Conservation (phyloP, 2,329 filamentous ascomycete species). For the Penicillium sp. region DNA sequence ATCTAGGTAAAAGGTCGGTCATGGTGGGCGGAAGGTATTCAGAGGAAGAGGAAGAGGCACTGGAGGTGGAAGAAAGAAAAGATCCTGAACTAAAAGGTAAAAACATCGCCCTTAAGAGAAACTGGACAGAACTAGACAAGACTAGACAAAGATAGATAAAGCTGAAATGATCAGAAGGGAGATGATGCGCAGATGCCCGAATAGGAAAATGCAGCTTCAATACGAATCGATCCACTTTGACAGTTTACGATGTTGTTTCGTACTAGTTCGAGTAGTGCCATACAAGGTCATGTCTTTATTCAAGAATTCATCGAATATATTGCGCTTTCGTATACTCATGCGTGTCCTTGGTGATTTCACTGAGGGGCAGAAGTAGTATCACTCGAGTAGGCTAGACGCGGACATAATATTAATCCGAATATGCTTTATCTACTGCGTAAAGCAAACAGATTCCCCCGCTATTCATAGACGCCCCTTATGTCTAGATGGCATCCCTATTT, state of each 20-base stretch:
- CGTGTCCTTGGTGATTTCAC: no score
- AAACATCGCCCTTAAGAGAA: not conserved
- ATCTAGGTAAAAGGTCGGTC: slow-evolving; percentile 5
- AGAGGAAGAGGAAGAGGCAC: slow-evolving; percentile 6
- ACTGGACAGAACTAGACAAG: not conserved
- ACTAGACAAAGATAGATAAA: not conserved
- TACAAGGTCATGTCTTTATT: no score
- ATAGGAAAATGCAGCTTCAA: slow-evolving; percentile 11
- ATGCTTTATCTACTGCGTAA: no score
- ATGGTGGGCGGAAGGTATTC: slow-evolving; percentile 3
- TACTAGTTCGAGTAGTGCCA: not conserved
- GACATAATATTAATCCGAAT: no score
- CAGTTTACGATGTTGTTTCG: not conserved
- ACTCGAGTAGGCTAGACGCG: no score
- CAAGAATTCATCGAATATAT: no score
- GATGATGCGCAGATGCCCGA: slow-evolving; percentile 1
- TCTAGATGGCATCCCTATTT: no score
- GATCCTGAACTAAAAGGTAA: not conserved
- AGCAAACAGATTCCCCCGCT: no score
- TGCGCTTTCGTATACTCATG: no score
- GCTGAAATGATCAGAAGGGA: not conserved
- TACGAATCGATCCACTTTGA: not conserved
- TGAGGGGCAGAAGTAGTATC: no score
- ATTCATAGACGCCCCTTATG: no score
- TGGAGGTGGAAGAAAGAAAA: slow-evolving; percentile 3